A percentile compares a stretch with the other conserved stretches of the same genome.
Evolutionary conservation across 2,329 filamentous ascomycete species (phyloP).

Genomic region (Talaromyces sp.): DNA sequence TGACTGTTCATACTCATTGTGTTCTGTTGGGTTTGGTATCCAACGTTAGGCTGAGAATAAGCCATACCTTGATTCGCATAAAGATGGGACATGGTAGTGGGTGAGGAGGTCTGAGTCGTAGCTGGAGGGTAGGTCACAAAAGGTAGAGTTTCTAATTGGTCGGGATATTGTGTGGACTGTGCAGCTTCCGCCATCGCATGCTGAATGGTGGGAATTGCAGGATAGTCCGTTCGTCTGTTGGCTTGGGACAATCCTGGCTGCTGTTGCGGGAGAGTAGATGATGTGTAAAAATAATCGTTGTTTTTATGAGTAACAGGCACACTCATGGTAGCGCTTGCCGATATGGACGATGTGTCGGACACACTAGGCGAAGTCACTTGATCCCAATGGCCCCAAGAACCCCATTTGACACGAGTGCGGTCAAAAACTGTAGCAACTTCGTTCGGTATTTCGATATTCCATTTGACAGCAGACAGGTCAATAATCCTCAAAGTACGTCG

Average conservation of each 20-base stretch:
- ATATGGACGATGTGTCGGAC: conserved; percentile 19
- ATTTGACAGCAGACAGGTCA: conserved; percentile 79
- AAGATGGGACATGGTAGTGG: background rate
- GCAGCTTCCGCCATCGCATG: background rate
- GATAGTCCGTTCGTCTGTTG: background rate
- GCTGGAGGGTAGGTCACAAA: background rate
- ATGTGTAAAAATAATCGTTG: background rate
- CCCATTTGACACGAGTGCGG: conserved; percentile 76
- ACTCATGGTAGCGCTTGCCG: conserved; percentile 15
- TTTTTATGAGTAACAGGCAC: conserved; percentile 1
- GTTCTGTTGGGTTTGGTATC: conserved; percentile 3
- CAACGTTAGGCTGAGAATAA: background rate
- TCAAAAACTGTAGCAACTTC: conserved; percentile 75
- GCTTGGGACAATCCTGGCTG: conserved; percentile 19
- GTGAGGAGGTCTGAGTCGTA: background rate
- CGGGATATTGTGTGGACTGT: background rate
- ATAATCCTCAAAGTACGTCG: conserved; percentile 80
- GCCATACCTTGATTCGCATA: conserved; percentile 1
- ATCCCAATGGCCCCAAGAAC: conserved; percentile 57
- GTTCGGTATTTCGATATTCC: conserved; percentile 80
- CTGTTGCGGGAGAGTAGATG: conserved; percentile 15
- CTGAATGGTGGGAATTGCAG: background rate
- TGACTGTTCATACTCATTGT: conserved; percentile 27
- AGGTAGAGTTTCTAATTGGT: background rate
- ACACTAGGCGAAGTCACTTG: conserved; percentile 28